phyloP scores from a whole-genome alignment of 2,329 filamentous ascomycete genomes.

The Stachybotrys echinatus region DNA sequence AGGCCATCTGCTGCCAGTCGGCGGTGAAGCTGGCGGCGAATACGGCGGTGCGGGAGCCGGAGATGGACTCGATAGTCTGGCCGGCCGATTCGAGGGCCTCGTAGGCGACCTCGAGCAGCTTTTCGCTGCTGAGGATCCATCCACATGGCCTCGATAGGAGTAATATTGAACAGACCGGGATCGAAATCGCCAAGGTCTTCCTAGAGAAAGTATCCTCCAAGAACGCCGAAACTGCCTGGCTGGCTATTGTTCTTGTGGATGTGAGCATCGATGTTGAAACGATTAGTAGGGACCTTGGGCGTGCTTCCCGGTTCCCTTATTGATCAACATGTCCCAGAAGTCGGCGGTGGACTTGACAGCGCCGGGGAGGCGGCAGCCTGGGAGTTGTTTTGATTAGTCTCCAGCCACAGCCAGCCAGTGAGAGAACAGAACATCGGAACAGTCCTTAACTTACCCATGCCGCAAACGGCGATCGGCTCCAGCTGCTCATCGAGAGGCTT shows the following conservation, averaged over 20 bases:
- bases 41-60: slow-evolving; percentile 1
- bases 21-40: slow-evolving; percentile 2
- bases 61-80: slow-evolving; percentile 13
- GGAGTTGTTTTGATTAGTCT: not conserved
- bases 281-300: not conserved
- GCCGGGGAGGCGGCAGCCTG: slow-evolving; percentile 1
- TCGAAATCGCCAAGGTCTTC: slow-evolving; percentile 23
- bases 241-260: slow-evolving; percentile 27
- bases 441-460: slow-evolving; percentile 7
- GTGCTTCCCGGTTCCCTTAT: slow-evolving; percentile 1
- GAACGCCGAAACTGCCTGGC: slow-evolving; percentile 9
- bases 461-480: slow-evolving; percentile 11
- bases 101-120: slow-evolving; percentile 28
- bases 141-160: slow-evolving; percentile 23
- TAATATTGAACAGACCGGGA: slow-evolving; percentile 28
- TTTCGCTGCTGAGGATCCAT: slow-evolving; percentile 34
- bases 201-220: slow-evolving; percentile 16
- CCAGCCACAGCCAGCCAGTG: too few species aligned
- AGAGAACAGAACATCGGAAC: not conserved
- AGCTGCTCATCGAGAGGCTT: slow-evolving; percentile 9
- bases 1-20: slow-evolving; percentile 2
- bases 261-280: slow-evolving; percentile 16
- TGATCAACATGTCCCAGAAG: slow-evolving; percentile 2
- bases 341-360: not conserved
- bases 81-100: slow-evolving; percentile 31